Conservation (phyloP, 441 rosid species). For the Erodium chrysanthum region DNA sequence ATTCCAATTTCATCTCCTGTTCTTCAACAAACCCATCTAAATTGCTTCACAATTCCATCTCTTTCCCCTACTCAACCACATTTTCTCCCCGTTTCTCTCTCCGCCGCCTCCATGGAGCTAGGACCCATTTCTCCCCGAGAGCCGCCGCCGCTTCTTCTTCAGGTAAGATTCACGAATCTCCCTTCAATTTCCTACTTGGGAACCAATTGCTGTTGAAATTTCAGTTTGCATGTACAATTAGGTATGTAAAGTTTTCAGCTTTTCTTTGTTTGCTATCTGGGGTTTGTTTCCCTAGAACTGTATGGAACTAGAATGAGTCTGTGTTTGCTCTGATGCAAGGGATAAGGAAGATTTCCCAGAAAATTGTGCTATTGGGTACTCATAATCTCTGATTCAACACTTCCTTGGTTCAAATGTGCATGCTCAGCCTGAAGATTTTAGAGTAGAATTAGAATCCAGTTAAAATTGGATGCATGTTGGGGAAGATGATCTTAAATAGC, state of each 20-base stretch:
- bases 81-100: neutral
- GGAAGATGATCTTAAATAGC: neutral
- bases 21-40: too few species aligned
- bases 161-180: neutral
- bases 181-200: neutral
- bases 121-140: conserved; percentile 12
- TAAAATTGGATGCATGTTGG: neutral
- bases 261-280: neutral
- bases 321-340: neutral
- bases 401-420: neutral
- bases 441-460: neutral
- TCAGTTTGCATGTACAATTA: neutral
- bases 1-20: too few species aligned
- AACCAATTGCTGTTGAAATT: neutral
- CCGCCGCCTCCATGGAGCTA: neutral
- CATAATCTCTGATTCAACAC: neutral
- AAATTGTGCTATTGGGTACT: neutral
- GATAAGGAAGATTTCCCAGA: neutral
- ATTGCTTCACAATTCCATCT: neutral
- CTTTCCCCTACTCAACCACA: neutral
- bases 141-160: neutral
- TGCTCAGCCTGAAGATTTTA: neutral
- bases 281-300: neutral
- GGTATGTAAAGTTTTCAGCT: neutral
- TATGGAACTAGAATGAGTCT: neutral